These are phyloP conservation scores for Vigna hirtella DNA, from an alignment of 306 rosid genomes.

Conservation along the genomic window DNA sequence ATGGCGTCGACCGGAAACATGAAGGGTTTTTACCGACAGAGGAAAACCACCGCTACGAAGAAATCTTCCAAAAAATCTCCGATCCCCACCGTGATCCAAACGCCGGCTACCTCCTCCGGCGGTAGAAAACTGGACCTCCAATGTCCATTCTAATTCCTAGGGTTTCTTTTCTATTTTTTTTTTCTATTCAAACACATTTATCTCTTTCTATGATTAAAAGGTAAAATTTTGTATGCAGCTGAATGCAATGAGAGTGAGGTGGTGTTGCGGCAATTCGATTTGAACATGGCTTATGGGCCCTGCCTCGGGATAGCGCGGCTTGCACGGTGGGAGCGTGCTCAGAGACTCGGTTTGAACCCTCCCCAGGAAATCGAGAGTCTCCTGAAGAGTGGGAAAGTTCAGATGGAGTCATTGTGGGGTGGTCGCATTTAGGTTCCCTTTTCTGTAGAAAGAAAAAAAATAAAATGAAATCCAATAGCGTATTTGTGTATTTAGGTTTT, in stretches of 20 bases:
- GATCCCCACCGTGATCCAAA: constrained; percentile 45
- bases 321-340: constrained; percentile 85
- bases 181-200: neutral
- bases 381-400: constrained; percentile 53
- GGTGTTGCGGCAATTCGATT: constrained; percentile 73
- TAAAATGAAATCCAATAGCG: neutral
- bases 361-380: constrained; percentile 61
- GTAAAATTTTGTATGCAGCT: constrained; percentile 49
- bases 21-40: constrained; percentile 70
- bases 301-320: constrained; percentile 77
- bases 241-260: constrained; percentile 60
- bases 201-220: neutral
- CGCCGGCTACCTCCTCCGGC: constrained; percentile 53
- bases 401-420: constrained; percentile 62
- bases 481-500: constrained; percentile 29
- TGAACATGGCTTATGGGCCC: constrained; percentile 86
- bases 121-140: constrained; percentile 48
- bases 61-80: constrained; percentile 50
- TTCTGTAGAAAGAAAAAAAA: neutral
- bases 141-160: constrained; percentile 44
- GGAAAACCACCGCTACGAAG: constrained; percentile 44
- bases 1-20: constrained; percentile 59
- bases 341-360: constrained; percentile 71
- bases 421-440: constrained; percentile 45
- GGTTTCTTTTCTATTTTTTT: constrained; percentile 1